Percentiles rank a stretch among this genome's conserved stretches.
These are phyloP conservation scores for Arxiozyma slooffiae DNA, from an alignment of 1,139 yeast species.

Conservation along the genomic window DNA sequence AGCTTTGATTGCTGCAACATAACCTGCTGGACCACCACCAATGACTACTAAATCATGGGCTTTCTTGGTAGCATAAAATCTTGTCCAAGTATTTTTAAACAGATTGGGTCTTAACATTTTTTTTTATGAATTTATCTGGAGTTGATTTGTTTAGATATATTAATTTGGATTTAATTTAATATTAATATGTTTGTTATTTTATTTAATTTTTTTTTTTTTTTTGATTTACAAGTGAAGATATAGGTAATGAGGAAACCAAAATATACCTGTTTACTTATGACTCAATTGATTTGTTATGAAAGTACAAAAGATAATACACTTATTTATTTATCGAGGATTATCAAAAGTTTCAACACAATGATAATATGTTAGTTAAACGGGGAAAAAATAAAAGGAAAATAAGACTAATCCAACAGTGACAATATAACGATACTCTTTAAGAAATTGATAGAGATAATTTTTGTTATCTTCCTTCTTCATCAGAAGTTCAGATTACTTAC, in stretches of 20 bases:
- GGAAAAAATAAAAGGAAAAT: too few species aligned
- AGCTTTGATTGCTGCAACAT: slow-evolving; percentile 96
- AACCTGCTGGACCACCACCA: slow-evolving; percentile 99
- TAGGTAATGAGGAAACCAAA: not conserved
- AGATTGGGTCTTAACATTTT: slow-evolving; percentile 1
- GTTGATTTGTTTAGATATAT: not conserved
- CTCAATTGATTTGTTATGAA: not conserved
- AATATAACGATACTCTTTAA: too few species aligned
- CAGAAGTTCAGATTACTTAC: too few species aligned
- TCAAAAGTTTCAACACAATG: too few species aligned
- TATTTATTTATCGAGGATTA: not conserved
- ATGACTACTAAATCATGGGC: slow-evolving; percentile 80
- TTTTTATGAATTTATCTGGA: not conserved
- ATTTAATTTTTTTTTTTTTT: too few species aligned
- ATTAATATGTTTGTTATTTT: too few species aligned
- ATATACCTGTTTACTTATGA: not conserved
- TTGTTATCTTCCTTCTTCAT: too few species aligned
- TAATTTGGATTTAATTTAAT: not conserved
- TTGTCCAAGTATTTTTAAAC: slow-evolving; percentile 5
- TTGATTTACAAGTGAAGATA: too few species aligned
- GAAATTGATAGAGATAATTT: too few species aligned
- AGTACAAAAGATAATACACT: not conserved
- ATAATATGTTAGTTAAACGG: too few species aligned
- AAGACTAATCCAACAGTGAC: too few species aligned
- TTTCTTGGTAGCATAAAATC: slow-evolving; percentile 13